Conservation (phyloP, 2,329 filamentous ascomycete genomes). For the Dryadomyces quercivorus region DNA sequence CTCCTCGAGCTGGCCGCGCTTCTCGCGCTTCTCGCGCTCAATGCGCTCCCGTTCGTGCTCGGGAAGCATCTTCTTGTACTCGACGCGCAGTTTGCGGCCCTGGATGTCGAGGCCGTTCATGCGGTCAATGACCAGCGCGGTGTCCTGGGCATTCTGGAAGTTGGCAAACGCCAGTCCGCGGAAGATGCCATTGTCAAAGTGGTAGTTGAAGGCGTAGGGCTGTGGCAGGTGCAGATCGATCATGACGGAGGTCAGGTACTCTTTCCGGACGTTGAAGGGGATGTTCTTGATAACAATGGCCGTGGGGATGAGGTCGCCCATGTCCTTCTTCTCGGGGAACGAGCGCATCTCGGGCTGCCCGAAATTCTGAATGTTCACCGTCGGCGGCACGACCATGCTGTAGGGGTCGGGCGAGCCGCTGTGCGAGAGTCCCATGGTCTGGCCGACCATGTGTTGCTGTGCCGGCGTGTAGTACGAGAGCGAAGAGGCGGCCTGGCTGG, state of each 20-base stretch:
- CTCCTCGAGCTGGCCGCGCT: conserved; percentile 89
- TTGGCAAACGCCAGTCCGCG: conserved; percentile 94
- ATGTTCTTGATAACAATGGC: conserved; percentile 99
- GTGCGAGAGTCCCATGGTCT: conserved; percentile 21
- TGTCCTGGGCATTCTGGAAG: conserved; percentile 92
- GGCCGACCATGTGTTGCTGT: conserved; percentile 10
- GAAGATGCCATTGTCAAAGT: conserved; percentile 97
- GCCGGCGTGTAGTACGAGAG: conserved; percentile 8
- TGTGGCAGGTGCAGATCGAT: conserved; percentile 85
- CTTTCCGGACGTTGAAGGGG: conserved; percentile 95
- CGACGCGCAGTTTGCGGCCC: conserved; percentile 84
- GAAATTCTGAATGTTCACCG: conserved; percentile 26
- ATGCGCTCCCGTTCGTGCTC: conserved; percentile 90
- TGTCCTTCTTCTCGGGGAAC: conserved; percentile 34
- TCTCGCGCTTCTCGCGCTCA: conserved; percentile 91
- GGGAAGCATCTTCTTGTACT: conserved; percentile 99
- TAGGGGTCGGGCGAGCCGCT: conserved; percentile 28
- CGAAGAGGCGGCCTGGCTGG: conserved; percentile 5
- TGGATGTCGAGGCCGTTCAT: conserved; percentile 96
- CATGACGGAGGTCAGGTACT: conserved; percentile 88
- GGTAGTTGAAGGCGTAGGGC: conserved; percentile 98
- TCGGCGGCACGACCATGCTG: conserved; percentile 18
- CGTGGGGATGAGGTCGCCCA: conserved; percentile 90
- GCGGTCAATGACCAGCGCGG: conserved; percentile 77
- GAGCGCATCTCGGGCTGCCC: conserved; percentile 24